Conservation (phyloP, 2,329 filamentous ascomycete species). For the Talaromyces albobiverticillius region DNA sequence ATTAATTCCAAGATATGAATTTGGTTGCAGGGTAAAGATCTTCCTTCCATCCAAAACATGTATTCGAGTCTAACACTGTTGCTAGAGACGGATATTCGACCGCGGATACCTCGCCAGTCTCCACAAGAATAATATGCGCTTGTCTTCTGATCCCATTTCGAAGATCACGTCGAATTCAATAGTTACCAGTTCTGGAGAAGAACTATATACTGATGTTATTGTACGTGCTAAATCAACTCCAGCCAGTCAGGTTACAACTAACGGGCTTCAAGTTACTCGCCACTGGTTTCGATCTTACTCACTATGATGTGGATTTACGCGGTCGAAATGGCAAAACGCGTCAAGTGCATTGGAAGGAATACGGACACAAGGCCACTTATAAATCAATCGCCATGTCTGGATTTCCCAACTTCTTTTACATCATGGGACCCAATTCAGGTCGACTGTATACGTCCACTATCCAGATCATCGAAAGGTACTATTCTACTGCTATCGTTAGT, state of each 20-base stretch:
- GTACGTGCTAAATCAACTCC: background rate
- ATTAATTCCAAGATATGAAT: slow-evolving; percentile 19
- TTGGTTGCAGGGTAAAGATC: slow-evolving; percentile 21
- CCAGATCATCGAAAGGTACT: slow-evolving; percentile 18
- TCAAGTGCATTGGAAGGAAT: slow-evolving; percentile 19
- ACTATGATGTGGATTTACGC: slow-evolving; percentile 17
- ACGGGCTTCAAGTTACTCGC: slow-evolving; percentile 16
- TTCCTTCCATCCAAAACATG: background rate
- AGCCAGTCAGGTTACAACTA: background rate
- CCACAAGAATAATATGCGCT: background rate
- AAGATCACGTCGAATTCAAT: slow-evolving; percentile 13
- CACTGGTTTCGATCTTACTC: slow-evolving; percentile 21
- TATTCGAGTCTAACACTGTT: background rate
- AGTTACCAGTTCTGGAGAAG: background rate
- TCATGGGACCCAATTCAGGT: slow-evolving; percentile 20
- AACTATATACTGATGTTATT: background rate
- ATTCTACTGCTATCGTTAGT: background rate
- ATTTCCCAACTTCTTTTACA: slow-evolving; percentile 25
- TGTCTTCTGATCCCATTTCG: slow-evolving; percentile 17
- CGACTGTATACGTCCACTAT: slow-evolving; percentile 18
- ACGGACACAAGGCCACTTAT: slow-evolving; percentile 20
- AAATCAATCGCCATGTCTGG: slow-evolving; percentile 22
- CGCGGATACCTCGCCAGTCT: slow-evolving; percentile 2
- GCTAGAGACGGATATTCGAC: slow-evolving; percentile 6
- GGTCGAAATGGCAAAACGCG: slow-evolving; percentile 18